phyloP scores from a whole-genome alignment of 2,329 filamentous ascomycete genomes.

The Pyricularia sp. region DNA sequence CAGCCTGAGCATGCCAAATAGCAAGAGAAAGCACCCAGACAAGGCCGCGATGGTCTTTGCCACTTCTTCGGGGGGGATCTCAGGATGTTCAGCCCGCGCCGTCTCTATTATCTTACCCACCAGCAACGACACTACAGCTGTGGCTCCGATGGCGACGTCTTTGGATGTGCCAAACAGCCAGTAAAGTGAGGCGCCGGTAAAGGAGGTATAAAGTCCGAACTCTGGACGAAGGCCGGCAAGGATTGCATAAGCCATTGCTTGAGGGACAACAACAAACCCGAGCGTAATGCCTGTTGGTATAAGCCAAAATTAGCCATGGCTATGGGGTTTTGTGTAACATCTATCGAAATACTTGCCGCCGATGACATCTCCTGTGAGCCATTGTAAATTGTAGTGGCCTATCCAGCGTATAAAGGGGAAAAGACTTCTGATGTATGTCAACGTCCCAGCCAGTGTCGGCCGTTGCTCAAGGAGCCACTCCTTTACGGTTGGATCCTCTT shows the following conservation, averaged over 20 bases:
- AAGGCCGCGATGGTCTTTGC: constrained; percentile 34
- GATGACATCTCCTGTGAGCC: constrained; percentile 5
- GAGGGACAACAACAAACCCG: constrained; percentile 57
- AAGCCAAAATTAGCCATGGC: not conserved
- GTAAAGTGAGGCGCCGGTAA: constrained; percentile 71
- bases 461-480: constrained; percentile 30
- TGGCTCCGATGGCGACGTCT: constrained; percentile 71
- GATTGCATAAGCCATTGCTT: constrained; percentile 71
- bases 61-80: constrained; percentile 25
- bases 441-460: constrained; percentile 21
- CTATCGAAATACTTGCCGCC: not conserved
- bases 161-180: constrained; percentile 82
- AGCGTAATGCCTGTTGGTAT: constrained; percentile 5
- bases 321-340: not conserved
- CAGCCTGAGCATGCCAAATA: constrained; percentile 33
- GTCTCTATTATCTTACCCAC: constrained; percentile 34
- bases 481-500: constrained; percentile 30
- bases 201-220: constrained; percentile 73
- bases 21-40: constrained; percentile 30
- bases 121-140: constrained; percentile 40
- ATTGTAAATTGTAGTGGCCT: constrained; percentile 3
- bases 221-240: constrained; percentile 61
- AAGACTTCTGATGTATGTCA: constrained; percentile 27
- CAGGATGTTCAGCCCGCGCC: constrained; percentile 24
- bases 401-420: constrained; percentile 43